Evolutionary conservation across 1,284 basidiomycete genomes (phyloP), one percentile per base, ranked within the genome.

Genomic region (Porogramme epimiltina): DNA sequence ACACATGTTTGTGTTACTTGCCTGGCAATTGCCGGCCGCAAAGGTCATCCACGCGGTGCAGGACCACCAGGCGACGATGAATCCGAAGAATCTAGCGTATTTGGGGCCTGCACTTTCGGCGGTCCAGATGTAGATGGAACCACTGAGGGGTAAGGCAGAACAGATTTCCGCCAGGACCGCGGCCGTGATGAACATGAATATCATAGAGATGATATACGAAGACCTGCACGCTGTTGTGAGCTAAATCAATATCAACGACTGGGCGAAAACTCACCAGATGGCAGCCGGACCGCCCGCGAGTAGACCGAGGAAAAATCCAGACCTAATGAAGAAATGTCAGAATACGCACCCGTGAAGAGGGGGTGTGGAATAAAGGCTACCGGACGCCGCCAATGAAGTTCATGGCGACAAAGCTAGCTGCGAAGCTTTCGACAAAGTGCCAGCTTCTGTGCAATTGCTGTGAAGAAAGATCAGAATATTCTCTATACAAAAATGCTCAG

Each of bases 11-110:
- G 34, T 9, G 34, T 5, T 53, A 41, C 75, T 28, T 45, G 87
- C 90, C 72, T 92, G 89, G 54, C 87, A 91, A 64, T 91, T 92
- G 37, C 87, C 82, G 13, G 92, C 91, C 45, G 84, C 78, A 62
- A 93, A 93, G 0, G 91, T 93, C 81, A 92, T 92, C 92, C 92
- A 94, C 16, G 91, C 91, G 0, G 91, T 93, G 55, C 82, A 85
- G 23, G 89, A 79, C 91, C 91, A 93, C 89, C 89, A 93, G 41
- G 91, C 91, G 24, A 94, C 91, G 48, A 92, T 68, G 71, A 94
- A 93, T 2, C 90, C 92, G 59, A 92, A 82, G 68, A 93, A 87
- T 37, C 91, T 78, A 2, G 84, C 89, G 62, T 91, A 86, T 61
- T 89, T 91, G 13, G 85, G 85, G 2, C 91, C 91, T 4, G 89